These are phyloP conservation scores for Rhodotorula mucilaginosa DNA, from an alignment of 1,284 basidiomycete genomes.

Conservation along the genomic window DNA sequence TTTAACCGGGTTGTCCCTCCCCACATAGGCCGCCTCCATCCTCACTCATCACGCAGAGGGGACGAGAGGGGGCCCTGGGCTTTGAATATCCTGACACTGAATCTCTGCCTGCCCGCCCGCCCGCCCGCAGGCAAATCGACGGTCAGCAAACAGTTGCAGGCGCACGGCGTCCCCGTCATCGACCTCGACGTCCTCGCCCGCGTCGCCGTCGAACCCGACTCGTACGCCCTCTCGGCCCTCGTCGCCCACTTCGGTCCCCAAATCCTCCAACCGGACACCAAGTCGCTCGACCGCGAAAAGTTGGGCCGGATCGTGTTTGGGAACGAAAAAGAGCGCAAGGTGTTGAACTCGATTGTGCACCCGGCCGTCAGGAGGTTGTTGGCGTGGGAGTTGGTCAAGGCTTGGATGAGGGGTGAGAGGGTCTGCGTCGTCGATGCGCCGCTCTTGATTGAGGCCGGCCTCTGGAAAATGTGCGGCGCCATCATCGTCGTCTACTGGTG, in stretches of 20 bases:
- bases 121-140: conserved; percentile 66
- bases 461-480: conserved; percentile 80
- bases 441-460: conserved; percentile 82
- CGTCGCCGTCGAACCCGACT: conserved; percentile 80
- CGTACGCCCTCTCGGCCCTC: conserved; percentile 68
- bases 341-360: conserved; percentile 83
- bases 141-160: conserved; percentile 71
- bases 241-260: conserved; percentile 71
- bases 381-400: conserved; percentile 62
- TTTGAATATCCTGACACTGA: too few relatives aligned
- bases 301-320: conserved; percentile 83
- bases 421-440: conserved; percentile 88
- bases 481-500: conserved; percentile 88
- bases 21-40: neutral
- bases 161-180: conserved; percentile 67
- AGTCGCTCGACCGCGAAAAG: conserved; percentile 69
- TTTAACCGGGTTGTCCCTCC: too few relatives aligned
- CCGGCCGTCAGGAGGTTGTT: conserved; percentile 66
- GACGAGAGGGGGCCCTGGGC: too few relatives aligned
- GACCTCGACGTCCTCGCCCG: conserved; percentile 92
- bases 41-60: neutral
- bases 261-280: conserved; percentile 63
- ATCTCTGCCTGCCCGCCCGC: too few relatives aligned
- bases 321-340: conserved; percentile 66
- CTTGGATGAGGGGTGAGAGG: conserved; percentile 75